Evolutionary conservation across 2,329 filamentous ascomycete genomes (phyloP).

Genomic region (Cladosporium colombiae): DNA sequence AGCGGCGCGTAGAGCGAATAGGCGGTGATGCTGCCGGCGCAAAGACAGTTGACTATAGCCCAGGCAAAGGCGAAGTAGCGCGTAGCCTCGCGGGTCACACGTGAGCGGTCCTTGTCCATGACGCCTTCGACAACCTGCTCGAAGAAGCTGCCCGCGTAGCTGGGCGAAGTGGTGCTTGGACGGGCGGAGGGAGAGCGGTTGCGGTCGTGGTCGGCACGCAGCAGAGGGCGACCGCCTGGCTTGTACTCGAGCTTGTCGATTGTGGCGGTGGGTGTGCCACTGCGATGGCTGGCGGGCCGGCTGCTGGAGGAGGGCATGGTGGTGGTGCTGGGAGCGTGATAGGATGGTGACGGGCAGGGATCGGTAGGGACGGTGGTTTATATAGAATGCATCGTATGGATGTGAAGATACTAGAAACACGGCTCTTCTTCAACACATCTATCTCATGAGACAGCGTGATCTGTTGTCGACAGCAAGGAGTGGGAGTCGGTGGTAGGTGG

Average conservation of each 20-base stretch:
- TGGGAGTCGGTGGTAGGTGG: background rate
- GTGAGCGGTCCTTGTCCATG: constrained; percentile 57
- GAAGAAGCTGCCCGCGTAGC: constrained; percentile 57
- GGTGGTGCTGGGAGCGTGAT: constrained; percentile 1
- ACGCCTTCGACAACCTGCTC: constrained; percentile 63
- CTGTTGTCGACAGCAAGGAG: background rate
- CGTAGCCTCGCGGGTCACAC: constrained; percentile 54
- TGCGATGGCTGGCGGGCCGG: constrained; percentile 18
- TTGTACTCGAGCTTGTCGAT: constrained; percentile 56
- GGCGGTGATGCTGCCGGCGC: constrained; percentile 86
- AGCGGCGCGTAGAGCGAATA: constrained; percentile 93
- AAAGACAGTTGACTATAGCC: constrained; percentile 67
- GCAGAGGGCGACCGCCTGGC: constrained; percentile 43
- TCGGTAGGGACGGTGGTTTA: constrained; percentile 15
- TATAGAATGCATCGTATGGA: background rate
- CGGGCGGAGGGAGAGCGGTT: constrained; percentile 32
- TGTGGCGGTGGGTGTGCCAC: constrained; percentile 18
- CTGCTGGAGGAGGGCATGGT: constrained; percentile 20
- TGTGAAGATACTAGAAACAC: background rate
- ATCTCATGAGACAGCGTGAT: background rate
- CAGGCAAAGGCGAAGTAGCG: constrained; percentile 60
- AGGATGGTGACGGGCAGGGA: background rate
- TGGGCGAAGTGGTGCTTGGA: constrained; percentile 43
- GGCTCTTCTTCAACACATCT: background rate
- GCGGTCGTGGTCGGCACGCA: constrained; percentile 39